Evolutionary conservation across 148 eudicot genomes (phyloP), one percentile per base, ranked within the genome.

Genomic region (Mesembryanthemum crystallinum): DNA sequence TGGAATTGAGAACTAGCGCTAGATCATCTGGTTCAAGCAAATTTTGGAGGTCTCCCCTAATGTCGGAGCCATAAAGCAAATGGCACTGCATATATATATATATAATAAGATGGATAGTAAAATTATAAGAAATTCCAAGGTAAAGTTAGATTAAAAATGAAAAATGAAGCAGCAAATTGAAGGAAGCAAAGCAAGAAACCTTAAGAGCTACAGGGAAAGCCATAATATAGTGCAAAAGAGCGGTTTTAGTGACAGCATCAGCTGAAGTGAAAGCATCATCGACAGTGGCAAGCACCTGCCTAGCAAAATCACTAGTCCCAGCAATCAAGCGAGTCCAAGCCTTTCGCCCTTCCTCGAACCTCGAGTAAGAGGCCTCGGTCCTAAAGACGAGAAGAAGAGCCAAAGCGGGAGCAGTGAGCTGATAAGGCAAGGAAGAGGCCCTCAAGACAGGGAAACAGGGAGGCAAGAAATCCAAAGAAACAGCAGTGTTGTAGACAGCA

Each of bases 71-170:
- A 82, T 87, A 60, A 71, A 86, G 83, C 74, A 95, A 77, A 82
- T 95, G 98, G 74, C 98, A 95, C 98, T 95, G 90, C 89, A 88
- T 78, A 69, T n/a, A n/a, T n/a, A n/a, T n/a, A n/a, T n/a, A n/a
- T n/a, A n/a, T n/a, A n/a, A n/a, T n/a, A n/a, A n/a, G n/a, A n/a
- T n/a, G n/a, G n/a, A n/a, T n/a, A n/a, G n/a, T n/a, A n/a, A n/a
- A n/a, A n/a, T n/a, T n/a, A n/a, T n/a, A n/a, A n/a, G n/a, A n/a
- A n/a, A n/a, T n/a, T n/a, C n/a, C n/a, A n/a, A n/a, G n/a, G n/a
- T n/a, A n/a, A n/a, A n/a, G n/a, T n/a, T n/a, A n/a, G n/a, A n/a
- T n/a, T n/a, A n/a, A n/a, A n/a, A n/a, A n/a, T n/a, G n/a, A 28
- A 42, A 68, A 59, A 69, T 0, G 45, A 58, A 57, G 20, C 17